Evolutionary conservation across 1,284 basidiomycete genomes (phyloP), one percentile per base, ranked within the genome.

Genomic region (Leccinum huronense): DNA sequence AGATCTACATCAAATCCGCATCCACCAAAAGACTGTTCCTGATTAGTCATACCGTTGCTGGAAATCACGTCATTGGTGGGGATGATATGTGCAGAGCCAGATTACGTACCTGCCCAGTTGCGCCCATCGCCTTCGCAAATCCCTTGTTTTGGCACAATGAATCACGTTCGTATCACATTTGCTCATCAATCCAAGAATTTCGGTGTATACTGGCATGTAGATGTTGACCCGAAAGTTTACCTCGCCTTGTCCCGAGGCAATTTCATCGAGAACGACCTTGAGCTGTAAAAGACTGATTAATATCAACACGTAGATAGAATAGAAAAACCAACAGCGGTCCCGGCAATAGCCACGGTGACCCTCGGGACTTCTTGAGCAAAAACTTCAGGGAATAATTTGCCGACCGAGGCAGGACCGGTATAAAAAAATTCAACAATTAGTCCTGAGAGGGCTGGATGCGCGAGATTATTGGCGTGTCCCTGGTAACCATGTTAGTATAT

Each of bases 381-480:
- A 0, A 60, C 58, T 34, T 63, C 40, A 3, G 51, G 38, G 7
- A 66, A 66, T 2, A 66, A 19, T 2, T 13, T 54, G 4, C 63
- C 42, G 10, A 65, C 42, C 0, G 55, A 34, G 1, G 2, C 13
- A 1, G 45, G 2, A n/a, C 63, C 13, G 1, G 38, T 42, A 8
- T 65, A 66, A 7, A 66, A 66, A 30, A 66, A 66, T 3, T 66
- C 42, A 8, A 65, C 30, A 3, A 63, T 27, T 7, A 66, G 34
- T 2, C 64, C 33, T 0, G 48, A 33, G 0, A 66, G 58, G 1
- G 34, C 33, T 1, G 57, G 59, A 23, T 65, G 64, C 0, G 62
- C 13, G 2, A 8, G 27, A 0, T 2, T 60, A 63, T 36, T 36
- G 13, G 36, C 13, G 13, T 36, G 36, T 36, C 36, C 36, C 36